phyloP scores from a whole-genome alignment of 2,329 filamentous ascomycete genomes.

The Shiraia bambusicola region DNA sequence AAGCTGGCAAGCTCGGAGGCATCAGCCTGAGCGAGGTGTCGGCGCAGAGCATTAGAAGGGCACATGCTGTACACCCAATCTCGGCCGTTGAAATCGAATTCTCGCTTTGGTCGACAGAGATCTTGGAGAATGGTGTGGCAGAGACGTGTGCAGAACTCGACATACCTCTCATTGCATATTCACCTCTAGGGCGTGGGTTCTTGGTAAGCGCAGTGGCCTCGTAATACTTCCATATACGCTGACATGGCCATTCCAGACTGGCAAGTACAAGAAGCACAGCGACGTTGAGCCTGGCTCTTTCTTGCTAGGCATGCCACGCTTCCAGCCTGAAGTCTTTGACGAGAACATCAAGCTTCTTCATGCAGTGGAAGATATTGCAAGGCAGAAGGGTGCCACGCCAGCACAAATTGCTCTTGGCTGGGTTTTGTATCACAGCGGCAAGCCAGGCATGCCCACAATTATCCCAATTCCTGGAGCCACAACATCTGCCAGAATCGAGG shows the following conservation, averaged over 20 bases:
- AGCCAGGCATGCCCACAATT: constrained; percentile 58
- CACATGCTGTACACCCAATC: constrained; percentile 57
- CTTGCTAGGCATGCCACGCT: constrained; percentile 56
- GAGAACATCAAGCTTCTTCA: constrained; percentile 65
- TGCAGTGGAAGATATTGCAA: constrained; percentile 61
- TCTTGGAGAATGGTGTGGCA: constrained; percentile 60
- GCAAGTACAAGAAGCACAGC: constrained; percentile 49
- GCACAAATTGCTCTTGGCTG: constrained; percentile 69
- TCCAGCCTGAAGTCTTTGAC: constrained; percentile 64
- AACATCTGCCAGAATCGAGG: constrained; percentile 57
- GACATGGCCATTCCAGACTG: constrained; percentile 36
- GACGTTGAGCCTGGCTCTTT: constrained; percentile 63
- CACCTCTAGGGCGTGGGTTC: constrained; percentile 66
- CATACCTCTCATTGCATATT: constrained; percentile 71
- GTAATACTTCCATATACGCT: constrained; percentile 8
- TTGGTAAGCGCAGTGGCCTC: constrained; percentile 33
- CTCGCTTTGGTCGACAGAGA: constrained; percentile 58
- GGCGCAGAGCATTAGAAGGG: constrained; percentile 51
- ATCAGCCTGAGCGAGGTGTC: constrained; percentile 50
- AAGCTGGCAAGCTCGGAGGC: constrained; percentile 49
- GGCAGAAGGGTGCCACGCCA: constrained; percentile 59
- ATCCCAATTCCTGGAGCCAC: constrained; percentile 69
- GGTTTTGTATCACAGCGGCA: constrained; percentile 54
- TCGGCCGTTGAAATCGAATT: constrained; percentile 63
- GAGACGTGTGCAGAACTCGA: constrained; percentile 60